Percentiles rank a stretch among this genome's conserved stretches.
phyloP scores from a whole-genome alignment of 768 basidiomycete species.

The Lentinula raphanica region DNA sequence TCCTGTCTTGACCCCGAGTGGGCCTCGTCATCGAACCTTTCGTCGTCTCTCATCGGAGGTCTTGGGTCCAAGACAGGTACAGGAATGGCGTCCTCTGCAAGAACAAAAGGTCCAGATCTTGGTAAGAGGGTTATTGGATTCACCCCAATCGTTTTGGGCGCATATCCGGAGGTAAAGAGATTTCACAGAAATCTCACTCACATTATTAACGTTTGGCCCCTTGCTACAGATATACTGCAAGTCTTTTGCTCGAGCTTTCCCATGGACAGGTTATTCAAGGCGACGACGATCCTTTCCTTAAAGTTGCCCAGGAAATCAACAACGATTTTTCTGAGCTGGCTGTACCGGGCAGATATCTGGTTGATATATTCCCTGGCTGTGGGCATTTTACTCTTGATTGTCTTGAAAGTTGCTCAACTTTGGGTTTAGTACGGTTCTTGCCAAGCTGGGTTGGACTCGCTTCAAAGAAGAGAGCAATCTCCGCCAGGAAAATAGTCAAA shows the following conservation, averaged over 20 bases:
- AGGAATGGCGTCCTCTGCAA: background rate
- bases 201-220: background rate
- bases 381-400: background rate
- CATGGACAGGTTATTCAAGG: conserved; percentile 4
- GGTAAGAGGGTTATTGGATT: background rate
- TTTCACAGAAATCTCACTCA: too few species aligned
- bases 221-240: background rate
- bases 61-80: background rate
- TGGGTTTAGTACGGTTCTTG: background rate
- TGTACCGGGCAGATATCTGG: conserved; percentile 9
- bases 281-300: conserved; percentile 9
- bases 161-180: background rate
- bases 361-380: conserved; percentile 12
- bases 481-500: background rate
- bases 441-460: background rate
- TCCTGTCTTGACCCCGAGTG: background rate
- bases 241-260: background rate
- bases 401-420: background rate
- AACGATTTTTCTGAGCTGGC: conserved; percentile 7
- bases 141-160: background rate
- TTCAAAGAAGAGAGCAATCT: background rate
- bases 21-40: background rate
- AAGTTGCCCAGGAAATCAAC: conserved; percentile 8
- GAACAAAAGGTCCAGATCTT: background rate
- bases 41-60: background rate